phyloP scores from a whole-genome alignment of 1,284 basidiomycete species.

The Ceratobasidium sp. region DNA sequence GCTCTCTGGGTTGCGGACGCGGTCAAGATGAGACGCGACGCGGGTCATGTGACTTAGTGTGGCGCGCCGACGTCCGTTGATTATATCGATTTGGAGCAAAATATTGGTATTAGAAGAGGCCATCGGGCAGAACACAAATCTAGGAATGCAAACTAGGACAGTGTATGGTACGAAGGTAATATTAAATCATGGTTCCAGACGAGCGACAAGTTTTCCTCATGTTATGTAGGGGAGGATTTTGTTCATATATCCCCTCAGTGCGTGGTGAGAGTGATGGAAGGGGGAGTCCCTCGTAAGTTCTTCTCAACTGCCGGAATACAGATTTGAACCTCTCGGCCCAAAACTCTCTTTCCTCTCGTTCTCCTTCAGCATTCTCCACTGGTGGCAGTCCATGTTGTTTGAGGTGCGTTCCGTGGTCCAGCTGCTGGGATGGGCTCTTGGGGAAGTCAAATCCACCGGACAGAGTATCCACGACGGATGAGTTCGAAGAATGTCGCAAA shows the following conservation, averaged over 20 bases:
- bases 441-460: slow-evolving; percentile 73
- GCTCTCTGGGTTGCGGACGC: neutral
- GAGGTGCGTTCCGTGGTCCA: slow-evolving; percentile 56
- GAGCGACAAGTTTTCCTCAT: slow-evolving; percentile 29
- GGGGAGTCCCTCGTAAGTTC: slow-evolving; percentile 29
- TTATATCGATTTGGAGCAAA: too few relatives aligned
- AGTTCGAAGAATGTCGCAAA: slow-evolving; percentile 39
- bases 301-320: slow-evolving; percentile 70
- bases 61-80: neutral
- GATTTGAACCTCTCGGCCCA: slow-evolving; percentile 82
- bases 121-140: neutral
- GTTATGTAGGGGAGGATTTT: neutral
- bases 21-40: neutral
- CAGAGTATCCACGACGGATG: slow-evolving; percentile 61
- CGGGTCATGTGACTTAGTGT: neutral
- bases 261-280: neutral
- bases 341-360: slow-evolving; percentile 83
- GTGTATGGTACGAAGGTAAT: neutral
- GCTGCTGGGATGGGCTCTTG: slow-evolving; percentile 75
- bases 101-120: neutral
- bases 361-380: slow-evolving; percentile 61
- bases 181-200: slow-evolving; percentile 25
- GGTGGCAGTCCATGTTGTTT: slow-evolving; percentile 53
- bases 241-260: neutral
- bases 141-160: neutral